These are phyloP conservation scores for Pisolithus orientalis DNA, from an alignment of 768 basidiomycete genomes.

Conservation along the genomic window DNA sequence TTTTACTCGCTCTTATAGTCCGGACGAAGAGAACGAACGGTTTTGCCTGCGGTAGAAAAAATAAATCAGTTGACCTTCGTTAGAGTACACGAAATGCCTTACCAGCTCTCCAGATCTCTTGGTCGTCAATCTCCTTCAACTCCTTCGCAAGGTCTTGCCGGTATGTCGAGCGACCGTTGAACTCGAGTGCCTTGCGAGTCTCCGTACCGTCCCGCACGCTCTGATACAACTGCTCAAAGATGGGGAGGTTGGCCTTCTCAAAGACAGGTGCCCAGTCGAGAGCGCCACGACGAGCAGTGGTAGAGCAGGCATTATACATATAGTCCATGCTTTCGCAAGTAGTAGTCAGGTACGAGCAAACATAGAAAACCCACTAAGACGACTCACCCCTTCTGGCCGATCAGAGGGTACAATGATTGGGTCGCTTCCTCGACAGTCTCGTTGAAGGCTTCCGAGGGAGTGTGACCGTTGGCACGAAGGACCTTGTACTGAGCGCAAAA, in stretches of 20 bases:
- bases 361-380: neutral
- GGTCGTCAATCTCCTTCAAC: conserved; percentile 90
- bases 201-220: conserved; percentile 94
- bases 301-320: conserved; percentile 99
- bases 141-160: conserved; percentile 89
- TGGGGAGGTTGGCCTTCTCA: conserved; percentile 88
- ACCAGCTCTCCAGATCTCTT: conserved; percentile 98
- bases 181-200: conserved; percentile 95
- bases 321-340: conserved; percentile 78
- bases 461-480: conserved; percentile 92
- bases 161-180: conserved; percentile 90
- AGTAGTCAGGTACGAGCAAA: neutral
- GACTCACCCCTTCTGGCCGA: conserved; percentile 85
- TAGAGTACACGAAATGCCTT: conserved; percentile 17
- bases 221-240: conserved; percentile 94
- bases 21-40: conserved; percentile 82
- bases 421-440: conserved; percentile 99
- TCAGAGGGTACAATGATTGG: conserved; percentile 94
- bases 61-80: neutral
- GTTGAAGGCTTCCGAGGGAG: conserved; percentile 98
- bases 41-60: conserved; percentile 52
- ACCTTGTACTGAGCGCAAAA: conserved; percentile 99
- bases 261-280: conserved; percentile 99
- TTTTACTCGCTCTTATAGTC: conserved; percentile 67
- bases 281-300: conserved; percentile 96